Evolutionary conservation across 2,329 filamentous ascomycete genomes (phyloP), one percentile per base, ranked within the genome.

Genomic region (Tolypocladium guangdongense): DNA sequence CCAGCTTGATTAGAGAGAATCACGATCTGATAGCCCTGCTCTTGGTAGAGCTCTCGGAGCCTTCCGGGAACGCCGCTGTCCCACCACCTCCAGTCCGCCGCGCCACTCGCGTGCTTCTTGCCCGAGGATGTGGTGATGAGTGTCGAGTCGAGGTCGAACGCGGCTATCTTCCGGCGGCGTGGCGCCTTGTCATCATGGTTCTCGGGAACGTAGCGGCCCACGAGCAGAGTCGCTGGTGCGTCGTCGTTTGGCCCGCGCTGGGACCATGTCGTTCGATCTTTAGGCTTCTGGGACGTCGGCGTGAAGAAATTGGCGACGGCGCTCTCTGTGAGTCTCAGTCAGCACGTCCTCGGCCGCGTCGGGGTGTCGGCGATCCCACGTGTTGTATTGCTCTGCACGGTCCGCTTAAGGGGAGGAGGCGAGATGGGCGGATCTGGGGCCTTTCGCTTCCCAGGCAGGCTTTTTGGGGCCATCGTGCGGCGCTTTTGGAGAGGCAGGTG

Each of bases 51-150:
- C 55, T 83, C 73, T 58, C 78, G 81, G 20, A 99, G 68, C 51
- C 74, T 81, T 0, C 68, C 70, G 1, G 90, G 89, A 0, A 97
- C 87, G 20, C 71, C 76, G 16, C 71, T 61, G 66, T 95, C 74
- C 90, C 90, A 97, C 93, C 93, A 99, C 67, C 88, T 90, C 93
- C 93, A 99, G 66, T 97, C 92, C 4, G 76, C 74, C 0, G 84
- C 80, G 58, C 83, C 81, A 51, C 78, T 78, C 3, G 82, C 78
- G 63, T 92, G 92, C 50, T 80, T 86, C 69, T 89, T 93, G 8
- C 90, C 90, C 0, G 90, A 95, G 4, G 82, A 78, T 0, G 90
- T 87, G 2, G 76, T 76, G 57, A 99, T 90, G 36, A 99, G 72
- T 0, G 93, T 99, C 8, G 88, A 93, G 66, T 99, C 93, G 24